phyloP scores from a whole-genome alignment of 139 green algal genomes.

The Yamagishiella unicocca region DNA sequence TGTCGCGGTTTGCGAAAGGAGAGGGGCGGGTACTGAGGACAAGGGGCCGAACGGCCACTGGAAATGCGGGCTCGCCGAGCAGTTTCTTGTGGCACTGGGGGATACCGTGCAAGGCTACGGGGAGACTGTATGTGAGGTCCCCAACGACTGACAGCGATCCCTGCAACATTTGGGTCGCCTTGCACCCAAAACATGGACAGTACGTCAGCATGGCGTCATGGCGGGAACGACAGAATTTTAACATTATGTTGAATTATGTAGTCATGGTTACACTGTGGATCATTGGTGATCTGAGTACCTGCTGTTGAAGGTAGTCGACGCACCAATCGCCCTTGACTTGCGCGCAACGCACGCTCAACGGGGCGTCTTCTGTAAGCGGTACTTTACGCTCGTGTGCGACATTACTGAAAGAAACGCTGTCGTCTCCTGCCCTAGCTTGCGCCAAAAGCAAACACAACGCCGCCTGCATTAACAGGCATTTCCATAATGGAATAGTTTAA shows the following conservation, averaged over 20 bases:
- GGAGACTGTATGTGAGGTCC: not conserved
- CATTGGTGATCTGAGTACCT: not conserved
- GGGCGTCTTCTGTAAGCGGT: not conserved
- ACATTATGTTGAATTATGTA: too few relatives aligned
- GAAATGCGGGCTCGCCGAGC: not conserved
- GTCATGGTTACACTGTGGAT: not conserved
- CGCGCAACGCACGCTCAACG: not conserved
- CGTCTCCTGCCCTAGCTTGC: not conserved
- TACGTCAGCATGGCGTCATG: too few relatives aligned
- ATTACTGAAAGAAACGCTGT: not conserved
- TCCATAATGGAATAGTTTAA: not conserved
- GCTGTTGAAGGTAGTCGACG: not conserved
- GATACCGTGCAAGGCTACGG: not conserved
- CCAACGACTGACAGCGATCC: not conserved
- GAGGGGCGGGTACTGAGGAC: not conserved
- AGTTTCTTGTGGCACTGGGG: not conserved
- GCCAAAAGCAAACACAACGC: not conserved
- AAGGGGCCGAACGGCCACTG: not conserved
- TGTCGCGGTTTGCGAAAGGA: not conserved
- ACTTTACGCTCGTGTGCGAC: slow-evolving; percentile 2
- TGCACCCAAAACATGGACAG: too few relatives aligned
- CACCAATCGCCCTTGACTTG: not conserved
- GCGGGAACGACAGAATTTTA: too few relatives aligned
- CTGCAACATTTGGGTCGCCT: too few relatives aligned
- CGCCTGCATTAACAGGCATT: not conserved